phyloP scores from a whole-genome alignment of 1,284 basidiomycete species.

The Cryptococcus sp. region DNA sequence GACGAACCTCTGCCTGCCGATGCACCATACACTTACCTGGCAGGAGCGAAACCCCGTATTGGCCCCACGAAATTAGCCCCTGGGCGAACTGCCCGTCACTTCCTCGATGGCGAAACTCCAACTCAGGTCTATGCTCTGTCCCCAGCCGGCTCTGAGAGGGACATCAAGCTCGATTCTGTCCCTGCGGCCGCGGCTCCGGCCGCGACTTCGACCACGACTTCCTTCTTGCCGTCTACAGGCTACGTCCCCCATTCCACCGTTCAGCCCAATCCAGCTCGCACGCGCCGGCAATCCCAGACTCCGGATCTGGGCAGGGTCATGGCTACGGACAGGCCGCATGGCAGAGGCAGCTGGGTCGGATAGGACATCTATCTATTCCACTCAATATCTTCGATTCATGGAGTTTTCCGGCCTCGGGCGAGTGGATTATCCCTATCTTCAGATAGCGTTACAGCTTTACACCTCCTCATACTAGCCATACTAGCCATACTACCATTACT shows the following conservation, averaged over 20 bases:
- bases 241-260: no score
- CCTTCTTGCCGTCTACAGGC: no score
- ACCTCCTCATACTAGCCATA: no score
- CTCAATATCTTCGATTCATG: no score
- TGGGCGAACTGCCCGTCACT: constrained; percentile 26
- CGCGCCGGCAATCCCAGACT: no score
- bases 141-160: not conserved
- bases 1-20: constrained; percentile 1
- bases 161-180: no score
- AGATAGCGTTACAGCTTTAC: not conserved
- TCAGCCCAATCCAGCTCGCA: no score
- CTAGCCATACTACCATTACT: not conserved
- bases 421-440: not conserved
- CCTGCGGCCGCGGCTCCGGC: no score
- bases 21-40: constrained; percentile 15
- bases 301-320: not conserved
- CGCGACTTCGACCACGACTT: no score
- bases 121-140: constrained; percentile 2
- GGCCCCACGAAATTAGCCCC: constrained; percentile 32
- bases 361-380: no score
- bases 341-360: not conserved
- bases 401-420: no score
- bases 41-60: constrained; percentile 13
- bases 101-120: constrained; percentile 32
- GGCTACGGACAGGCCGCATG: not conserved